Evolutionary conservation across 345 rosid species (phyloP).

Genomic region (Eucalyptus microcorys): DNA sequence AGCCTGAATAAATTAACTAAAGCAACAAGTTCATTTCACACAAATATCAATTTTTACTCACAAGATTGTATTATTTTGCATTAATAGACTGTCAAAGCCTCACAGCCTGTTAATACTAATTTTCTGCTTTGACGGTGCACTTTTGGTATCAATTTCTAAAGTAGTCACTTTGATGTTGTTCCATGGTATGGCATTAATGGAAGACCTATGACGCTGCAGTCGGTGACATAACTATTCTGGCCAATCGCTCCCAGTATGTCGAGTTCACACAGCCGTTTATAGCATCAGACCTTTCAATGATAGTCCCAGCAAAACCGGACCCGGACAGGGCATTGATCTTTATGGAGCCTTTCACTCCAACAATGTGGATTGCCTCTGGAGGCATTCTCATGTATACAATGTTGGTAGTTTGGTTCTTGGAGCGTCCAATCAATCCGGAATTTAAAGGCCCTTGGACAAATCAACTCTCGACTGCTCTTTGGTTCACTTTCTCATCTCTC

Average conservation of each 20-base stretch:
- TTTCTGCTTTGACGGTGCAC: background rate
- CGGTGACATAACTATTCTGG: slow-evolving; percentile 44
- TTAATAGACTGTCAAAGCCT: background rate
- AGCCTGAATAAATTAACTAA: background rate
- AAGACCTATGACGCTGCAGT: slow-evolving; percentile 34
- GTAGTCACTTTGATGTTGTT: background rate
- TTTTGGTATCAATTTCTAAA: background rate
- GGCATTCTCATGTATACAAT: slow-evolving; percentile 24
- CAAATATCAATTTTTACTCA: background rate
- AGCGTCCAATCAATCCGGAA: slow-evolving; percentile 17
- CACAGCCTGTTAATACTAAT: background rate
- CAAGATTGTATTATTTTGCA: background rate
- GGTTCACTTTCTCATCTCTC: slow-evolving; percentile 40
- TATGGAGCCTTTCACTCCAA: slow-evolving; percentile 29
- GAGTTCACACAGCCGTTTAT: slow-evolving; percentile 44
- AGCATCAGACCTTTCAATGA: slow-evolving; percentile 41
- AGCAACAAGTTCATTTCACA: background rate
- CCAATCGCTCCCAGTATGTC: slow-evolving; percentile 9
- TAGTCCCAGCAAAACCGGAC: slow-evolving; percentile 9
- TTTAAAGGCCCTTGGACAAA: slow-evolving; percentile 17
- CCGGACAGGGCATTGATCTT: slow-evolving; percentile 24
- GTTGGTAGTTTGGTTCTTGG: slow-evolving; percentile 36
- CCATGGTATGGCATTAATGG: background rate
- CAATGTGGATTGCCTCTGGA: slow-evolving; percentile 38
- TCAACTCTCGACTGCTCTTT: slow-evolving; percentile 25